phyloP scores from a whole-genome alignment of 2,329 filamentous ascomycete genomes.

The Fusarium irregulare region DNA sequence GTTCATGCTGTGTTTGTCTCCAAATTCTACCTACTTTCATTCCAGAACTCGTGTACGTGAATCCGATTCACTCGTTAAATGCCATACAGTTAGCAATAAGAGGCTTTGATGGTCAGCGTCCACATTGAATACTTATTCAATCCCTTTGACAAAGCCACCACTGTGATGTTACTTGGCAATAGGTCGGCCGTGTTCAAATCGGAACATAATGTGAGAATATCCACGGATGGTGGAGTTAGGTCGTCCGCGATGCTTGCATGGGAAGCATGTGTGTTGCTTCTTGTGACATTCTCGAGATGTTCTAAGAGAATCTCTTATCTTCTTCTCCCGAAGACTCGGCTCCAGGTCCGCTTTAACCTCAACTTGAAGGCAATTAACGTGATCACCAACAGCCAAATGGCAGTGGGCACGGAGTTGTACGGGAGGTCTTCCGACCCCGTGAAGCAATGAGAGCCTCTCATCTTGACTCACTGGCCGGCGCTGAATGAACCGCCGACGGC shows the following conservation, averaged over 20 bases:
- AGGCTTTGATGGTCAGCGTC: not conserved
- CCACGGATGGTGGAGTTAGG: conserved; percentile 9
- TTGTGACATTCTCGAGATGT: conserved; percentile 3
- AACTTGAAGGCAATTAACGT: not conserved
- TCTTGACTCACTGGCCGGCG: conserved; percentile 34
- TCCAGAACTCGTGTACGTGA: not conserved
- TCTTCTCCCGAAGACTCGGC: conserved; percentile 7
- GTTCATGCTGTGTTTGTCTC: not conserved
- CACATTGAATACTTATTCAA: not conserved
- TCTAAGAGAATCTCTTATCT: conserved; percentile 23
- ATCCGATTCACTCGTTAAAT: not conserved
- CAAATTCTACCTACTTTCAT: not conserved
- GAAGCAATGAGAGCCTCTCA: conserved; percentile 6
- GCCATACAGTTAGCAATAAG: not conserved
- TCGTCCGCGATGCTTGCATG: conserved; percentile 9
- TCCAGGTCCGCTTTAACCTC: conserved; percentile 15
- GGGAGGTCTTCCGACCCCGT: conserved; percentile 33
- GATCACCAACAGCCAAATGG: conserved; percentile 16
- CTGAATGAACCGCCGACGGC: conserved; percentile 26
- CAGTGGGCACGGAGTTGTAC: conserved; percentile 36
- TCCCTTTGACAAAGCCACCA: not conserved
- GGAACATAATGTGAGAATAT: conserved; percentile 7
- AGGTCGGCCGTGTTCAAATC: not conserved
- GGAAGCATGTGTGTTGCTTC: conserved; percentile 20
- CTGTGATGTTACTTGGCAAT: not conserved